phyloP scores from a whole-genome alignment of 2,329 filamentous ascomycete species.

The Ascochyta lentis region DNA sequence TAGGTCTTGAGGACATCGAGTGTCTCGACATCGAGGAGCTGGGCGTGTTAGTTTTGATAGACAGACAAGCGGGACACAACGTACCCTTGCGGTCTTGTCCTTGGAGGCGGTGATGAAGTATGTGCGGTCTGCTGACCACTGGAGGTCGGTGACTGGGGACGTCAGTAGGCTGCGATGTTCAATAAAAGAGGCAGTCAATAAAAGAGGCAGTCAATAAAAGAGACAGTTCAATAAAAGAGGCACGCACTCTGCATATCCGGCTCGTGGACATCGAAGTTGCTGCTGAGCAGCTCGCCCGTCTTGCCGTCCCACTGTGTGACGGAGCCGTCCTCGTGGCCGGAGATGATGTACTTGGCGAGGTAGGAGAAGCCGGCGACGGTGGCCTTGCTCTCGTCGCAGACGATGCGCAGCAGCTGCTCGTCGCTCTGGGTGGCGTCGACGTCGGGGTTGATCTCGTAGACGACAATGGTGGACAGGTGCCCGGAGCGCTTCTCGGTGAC shows the following conservation, averaged over 20 bases:
- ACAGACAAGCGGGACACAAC: neutral
- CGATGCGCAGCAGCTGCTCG: slow-evolving; percentile 84
- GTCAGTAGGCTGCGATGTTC: slow-evolving; percentile 60
- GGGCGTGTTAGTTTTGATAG: slow-evolving; percentile 10
- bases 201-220: too few species aligned
- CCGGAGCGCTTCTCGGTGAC: slow-evolving; percentile 99
- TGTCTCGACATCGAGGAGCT: slow-evolving; percentile 84
- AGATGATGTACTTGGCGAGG: slow-evolving; percentile 93
- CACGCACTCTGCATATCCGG: slow-evolving; percentile 76
- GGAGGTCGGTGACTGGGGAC: slow-evolving; percentile 87
- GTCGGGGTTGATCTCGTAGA: slow-evolving; percentile 87
- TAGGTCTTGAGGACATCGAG: slow-evolving; percentile 95
- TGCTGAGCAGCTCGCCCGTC: slow-evolving; percentile 81
- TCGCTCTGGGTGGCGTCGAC: slow-evolving; percentile 82
- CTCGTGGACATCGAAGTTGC: slow-evolving; percentile 84
- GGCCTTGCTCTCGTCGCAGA: slow-evolving; percentile 90
- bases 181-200: too few species aligned
- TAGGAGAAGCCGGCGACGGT: slow-evolving; percentile 98
- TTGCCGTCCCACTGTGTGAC: slow-evolving; percentile 92
- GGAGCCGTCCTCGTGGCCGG: slow-evolving; percentile 94
- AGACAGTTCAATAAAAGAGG: too few species aligned
- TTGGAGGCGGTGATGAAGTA: slow-evolving; percentile 99
- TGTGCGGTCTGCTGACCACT: slow-evolving; percentile 91
- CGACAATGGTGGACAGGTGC: slow-evolving; percentile 90
- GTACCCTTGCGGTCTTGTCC: slow-evolving; percentile 93